Base-by-base conservation (phyloP, 495 filamentous ascomycete species). In the Penicillium verhagenii region DNA sequence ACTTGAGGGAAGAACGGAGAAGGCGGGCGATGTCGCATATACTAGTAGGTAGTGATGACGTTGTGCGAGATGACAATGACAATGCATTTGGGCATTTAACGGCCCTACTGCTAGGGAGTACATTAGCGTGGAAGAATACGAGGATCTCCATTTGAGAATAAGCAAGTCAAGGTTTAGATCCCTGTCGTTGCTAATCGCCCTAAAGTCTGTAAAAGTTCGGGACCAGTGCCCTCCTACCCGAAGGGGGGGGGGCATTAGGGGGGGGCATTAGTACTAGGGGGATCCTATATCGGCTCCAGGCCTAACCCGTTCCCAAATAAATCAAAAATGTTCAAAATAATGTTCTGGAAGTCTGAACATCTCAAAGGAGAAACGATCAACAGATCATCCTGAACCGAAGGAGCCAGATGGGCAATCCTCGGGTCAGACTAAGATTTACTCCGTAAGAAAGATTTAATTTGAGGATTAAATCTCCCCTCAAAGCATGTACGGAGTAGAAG, bases 301-400 rank as follows among this genome's bases (percentile, higher is more conserved):
- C n/a, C n/a, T n/a, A n/a, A n/a, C n/a, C n/a, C n/a, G n/a, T n/a
- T n/a, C n/a, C n/a, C n/a, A n/a, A n/a, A n/a, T n/a, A n/a, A n/a
- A n/a, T n/a, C n/a, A n/a, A n/a, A n/a, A n/a, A n/a, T n/a, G n/a
- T n/a, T n/a, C n/a, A n/a, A n/a, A n/a, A n/a, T n/a, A 25, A 14
- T 7, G 38, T 54, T 54, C 42, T 54, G 52, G 52, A 54, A 54
- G 42, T 18, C 11, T 8, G 46, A 28, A n/a, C n/a, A 28, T 28
- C 24, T n/a, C 25, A 48, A 31, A 23, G 26, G 8, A 23, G 29
- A n/a, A 20, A 23, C 2, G 47, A 37, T 50, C 47, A 29, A 29
- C 47, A 20, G 52, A 54, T 54, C 43, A 44, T 44, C 33, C 20
- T 19, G 52, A 21, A 26, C 29, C 21, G 33, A 28, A 42, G 49